phyloP scores from a whole-genome alignment of 306 rosid genomes.

The Glycine tomentella region DNA sequence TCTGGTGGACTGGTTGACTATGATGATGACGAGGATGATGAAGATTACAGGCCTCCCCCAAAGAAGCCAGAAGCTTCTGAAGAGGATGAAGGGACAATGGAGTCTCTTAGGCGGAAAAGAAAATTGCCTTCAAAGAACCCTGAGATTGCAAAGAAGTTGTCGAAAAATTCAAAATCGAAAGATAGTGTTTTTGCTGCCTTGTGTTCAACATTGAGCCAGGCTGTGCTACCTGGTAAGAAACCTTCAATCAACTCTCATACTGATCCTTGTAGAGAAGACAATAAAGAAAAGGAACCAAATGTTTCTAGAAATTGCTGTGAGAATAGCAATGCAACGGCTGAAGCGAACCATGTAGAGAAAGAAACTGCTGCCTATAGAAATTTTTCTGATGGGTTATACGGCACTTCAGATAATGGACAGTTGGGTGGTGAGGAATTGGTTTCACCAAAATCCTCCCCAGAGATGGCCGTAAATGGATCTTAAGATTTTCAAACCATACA shows the following conservation, averaged over 20 bases:
- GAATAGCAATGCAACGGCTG: slow-evolving; percentile 47
- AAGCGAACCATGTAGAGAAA: slow-evolving; percentile 63
- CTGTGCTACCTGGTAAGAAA: slow-evolving; percentile 76
- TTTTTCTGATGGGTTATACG: slow-evolving; percentile 61
- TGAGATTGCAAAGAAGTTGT: slow-evolving; percentile 60
- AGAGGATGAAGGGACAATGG: slow-evolving; percentile 84
- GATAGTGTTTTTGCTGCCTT: slow-evolving; percentile 74
- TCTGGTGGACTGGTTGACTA: slow-evolving; percentile 92
- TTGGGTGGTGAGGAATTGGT: slow-evolving; percentile 74
- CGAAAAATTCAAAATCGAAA: slow-evolving; percentile 68
- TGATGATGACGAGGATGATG: slow-evolving; percentile 87
- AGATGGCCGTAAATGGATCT: slow-evolving; percentile 89
- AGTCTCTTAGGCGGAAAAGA: slow-evolving; percentile 79
- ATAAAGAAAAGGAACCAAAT: slow-evolving; percentile 44
- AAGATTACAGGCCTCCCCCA: slow-evolving; percentile 84
- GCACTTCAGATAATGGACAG: slow-evolving; percentile 62
- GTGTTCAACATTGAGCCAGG: slow-evolving; percentile 78
- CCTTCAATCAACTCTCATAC: slow-evolving; percentile 49
- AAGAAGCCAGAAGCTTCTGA: slow-evolving; percentile 60
- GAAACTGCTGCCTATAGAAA: slow-evolving; percentile 60
- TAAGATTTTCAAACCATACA: slow-evolving; percentile 45
- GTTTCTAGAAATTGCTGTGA: slow-evolving; percentile 55
- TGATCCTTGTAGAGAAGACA: slow-evolving; percentile 51
- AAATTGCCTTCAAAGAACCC: slow-evolving; percentile 63
- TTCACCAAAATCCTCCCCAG: slow-evolving; percentile 88